Base-by-base conservation (phyloP, 1,284 basidiomycete genomes). In the Ustilago cynodontis region DNA sequence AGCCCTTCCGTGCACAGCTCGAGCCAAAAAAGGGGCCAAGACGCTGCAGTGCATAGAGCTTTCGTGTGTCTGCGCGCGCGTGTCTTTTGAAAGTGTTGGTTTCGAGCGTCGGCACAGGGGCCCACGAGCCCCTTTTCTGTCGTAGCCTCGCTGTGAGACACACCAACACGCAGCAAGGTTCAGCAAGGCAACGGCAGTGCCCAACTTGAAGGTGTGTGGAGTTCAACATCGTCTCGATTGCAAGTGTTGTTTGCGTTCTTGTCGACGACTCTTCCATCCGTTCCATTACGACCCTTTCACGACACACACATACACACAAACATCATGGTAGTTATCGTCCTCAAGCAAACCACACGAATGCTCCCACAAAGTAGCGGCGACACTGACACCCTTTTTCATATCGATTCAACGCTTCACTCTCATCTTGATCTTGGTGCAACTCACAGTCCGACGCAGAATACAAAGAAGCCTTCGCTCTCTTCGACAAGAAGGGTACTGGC, bases 401-500 rank as follows among this genome's bases (percentile, higher is more conserved):
- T 47, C 24, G 24, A 49, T 28, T 33, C 10, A 3, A 29, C 22
- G 10, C n/a, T 14, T 18, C 7, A 24, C 43, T 50, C 22, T 28
- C 41, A 18, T 16, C 20, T 4, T 50, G 24, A 37, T 39, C 24
- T 9, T 56, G 3, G 31, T 20, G 28, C 13, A 1, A 22, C 7
- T 4, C 39, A 20, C 71, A 81, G 79, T 81, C 80, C 31, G 78
- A 84, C 70, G 75, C 84, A 45, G 84, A 85, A 53, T 83, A 82
- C 90, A 94, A 94, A 83, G 95, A 98, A 87, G 95, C 95, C 6
- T 98, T 98, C 85, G 94, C 95, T 35, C 91, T 99, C 28, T 98
- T 98, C 86, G 96, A 99, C 89, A 99, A 99, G 89, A 92, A 92
- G 82, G 95, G 96, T 33, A 94, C 93, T 2, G 94, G 95, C 20